phyloP scores from a whole-genome alignment of 192 early-diverging fungal genomes.

The Mortierella alpina region DNA sequence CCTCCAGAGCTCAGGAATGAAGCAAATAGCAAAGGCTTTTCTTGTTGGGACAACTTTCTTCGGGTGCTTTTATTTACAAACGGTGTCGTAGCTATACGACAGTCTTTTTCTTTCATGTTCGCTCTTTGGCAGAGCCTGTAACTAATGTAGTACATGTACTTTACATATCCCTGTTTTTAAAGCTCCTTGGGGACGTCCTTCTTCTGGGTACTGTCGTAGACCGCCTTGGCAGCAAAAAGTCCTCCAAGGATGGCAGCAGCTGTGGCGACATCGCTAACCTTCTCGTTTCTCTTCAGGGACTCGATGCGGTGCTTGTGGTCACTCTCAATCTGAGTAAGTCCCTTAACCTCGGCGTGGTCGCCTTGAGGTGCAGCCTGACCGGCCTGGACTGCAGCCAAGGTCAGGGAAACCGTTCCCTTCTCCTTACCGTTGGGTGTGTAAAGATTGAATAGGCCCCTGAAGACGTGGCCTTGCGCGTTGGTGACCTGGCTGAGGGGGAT shows the following conservation, averaged over 20 bases:
- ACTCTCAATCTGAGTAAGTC: constrained; percentile 26
- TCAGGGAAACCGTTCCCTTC: constrained; percentile 49
- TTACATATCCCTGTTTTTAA: too few species aligned
- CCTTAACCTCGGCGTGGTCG: constrained; percentile 14
- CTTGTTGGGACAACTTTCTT: too few species aligned
- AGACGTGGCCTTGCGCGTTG: constrained; percentile 25
- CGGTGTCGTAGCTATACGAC: too few species aligned
- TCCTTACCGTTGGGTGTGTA: constrained; percentile 47
- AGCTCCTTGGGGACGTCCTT: too few species aligned
- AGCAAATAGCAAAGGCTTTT: too few species aligned
- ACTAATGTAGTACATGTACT: too few species aligned
- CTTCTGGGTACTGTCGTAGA: neutral
- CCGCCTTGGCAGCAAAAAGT: constrained; percentile 23
- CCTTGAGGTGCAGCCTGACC: constrained; percentile 21
- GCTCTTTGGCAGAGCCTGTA: too few species aligned
- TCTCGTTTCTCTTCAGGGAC: constrained; percentile 39
- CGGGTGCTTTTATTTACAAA: too few species aligned
- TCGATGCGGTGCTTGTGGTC: constrained; percentile 43
- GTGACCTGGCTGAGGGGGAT: constrained; percentile 58
- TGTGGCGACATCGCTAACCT: constrained; percentile 38
- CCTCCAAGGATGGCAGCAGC: constrained; percentile 42
- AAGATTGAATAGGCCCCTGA: constrained; percentile 51
- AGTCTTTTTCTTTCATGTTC: too few species aligned
- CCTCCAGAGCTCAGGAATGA: too few species aligned
- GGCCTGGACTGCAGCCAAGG: constrained; percentile 25